Base-by-base conservation (phyloP, 2,329 filamentous ascomycete genomes). In the Penicillium sp. region DNA sequence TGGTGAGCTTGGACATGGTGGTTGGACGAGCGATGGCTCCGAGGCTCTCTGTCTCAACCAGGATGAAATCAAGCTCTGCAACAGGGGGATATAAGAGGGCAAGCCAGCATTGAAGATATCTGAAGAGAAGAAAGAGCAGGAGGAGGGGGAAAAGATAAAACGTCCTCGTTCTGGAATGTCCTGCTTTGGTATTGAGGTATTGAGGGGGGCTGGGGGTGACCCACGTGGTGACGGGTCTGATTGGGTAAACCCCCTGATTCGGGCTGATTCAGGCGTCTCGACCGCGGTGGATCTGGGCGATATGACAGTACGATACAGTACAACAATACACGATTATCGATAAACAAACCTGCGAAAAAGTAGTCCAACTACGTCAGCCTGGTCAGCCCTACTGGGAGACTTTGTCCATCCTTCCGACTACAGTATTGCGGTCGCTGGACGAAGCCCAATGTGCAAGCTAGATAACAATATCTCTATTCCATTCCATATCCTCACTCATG, bases 1-100 rank as follows among this genome's bases (percentile, higher is more conserved):
- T 85, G 70, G 87, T 78, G 54, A 83, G 76, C 69, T 85, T 83
- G 57, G 77, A 56, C 52, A 64, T 67, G 51, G 27, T 60, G 41
- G 22, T 49, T 18, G 40, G 33, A 22, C 47, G 43, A 56, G 36
- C 33, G 50, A 41, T 44, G 18, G 27, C 36, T 46, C 27, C 10
- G 10, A 24, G 16, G 24, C 51, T 44, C 51, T 43, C 27, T 27
- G 18, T 52, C 16, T 51, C 36, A 50, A 55, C 55, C 33, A n/a
- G 22, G 18, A 7, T 41, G 19, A 9, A 19, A 31, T 10, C 36
- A 40, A 41, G 36, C 37, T 51, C 35, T 52, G 54, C 35, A 22
- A 41, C 31, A 44, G n/a, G 50, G 37, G 27, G 31, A 58, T 50
- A 47, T 47, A 56, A 39, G 36, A 46, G 39, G 36, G n/a, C 31